Conservation (phyloP, 2,329 filamentous ascomycete species). For the Plenodomus lindquistii region DNA sequence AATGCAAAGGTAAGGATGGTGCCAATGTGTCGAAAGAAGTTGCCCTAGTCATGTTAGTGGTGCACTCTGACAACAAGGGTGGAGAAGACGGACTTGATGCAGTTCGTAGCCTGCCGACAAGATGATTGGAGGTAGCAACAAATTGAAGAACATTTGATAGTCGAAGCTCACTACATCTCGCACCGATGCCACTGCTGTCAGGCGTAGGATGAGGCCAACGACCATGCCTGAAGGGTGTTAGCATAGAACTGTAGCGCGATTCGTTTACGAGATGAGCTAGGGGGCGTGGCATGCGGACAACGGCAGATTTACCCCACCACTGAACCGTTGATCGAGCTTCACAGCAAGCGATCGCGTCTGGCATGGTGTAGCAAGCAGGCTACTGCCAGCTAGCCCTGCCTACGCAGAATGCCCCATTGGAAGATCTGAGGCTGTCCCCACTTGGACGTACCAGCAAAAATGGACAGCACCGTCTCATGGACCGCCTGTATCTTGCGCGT, state of each 20-base stretch:
- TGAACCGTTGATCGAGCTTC: slow-evolving; percentile 8
- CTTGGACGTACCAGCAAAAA: slow-evolving; percentile 76
- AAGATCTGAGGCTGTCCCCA: too few species aligned
- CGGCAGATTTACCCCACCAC: slow-evolving; percentile 18
- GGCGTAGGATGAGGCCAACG: slow-evolving; percentile 83
- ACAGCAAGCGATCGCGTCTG: slow-evolving; percentile 5
- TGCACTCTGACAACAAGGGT: neutral
- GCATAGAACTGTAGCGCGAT: slow-evolving; percentile 22
- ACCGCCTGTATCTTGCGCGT: slow-evolving; percentile 96
- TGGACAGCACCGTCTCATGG: slow-evolving; percentile 97
- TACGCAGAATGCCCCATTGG: too few species aligned
- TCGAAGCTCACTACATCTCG: slow-evolving; percentile 93
- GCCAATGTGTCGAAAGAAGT: slow-evolving; percentile 98
- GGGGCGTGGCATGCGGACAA: slow-evolving; percentile 10
- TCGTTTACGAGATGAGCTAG: slow-evolving; percentile 18
- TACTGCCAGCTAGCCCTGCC: slow-evolving; percentile 8
- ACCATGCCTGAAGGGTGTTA: slow-evolving; percentile 74
- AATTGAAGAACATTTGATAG: slow-evolving; percentile 99
- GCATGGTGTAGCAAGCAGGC: slow-evolving; percentile 12
- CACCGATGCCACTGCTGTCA: slow-evolving; percentile 80
- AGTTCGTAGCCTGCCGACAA: slow-evolving; percentile 95
- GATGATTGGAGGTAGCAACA: slow-evolving; percentile 97
- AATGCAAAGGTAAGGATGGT: slow-evolving; percentile 98
- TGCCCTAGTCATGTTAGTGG: slow-evolving; percentile 58
- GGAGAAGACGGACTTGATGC: slow-evolving; percentile 66